These are phyloP conservation scores for Neurospora sp. DNA, from an alignment of 495 filamentous ascomycete genomes.

Conservation along the genomic window DNA sequence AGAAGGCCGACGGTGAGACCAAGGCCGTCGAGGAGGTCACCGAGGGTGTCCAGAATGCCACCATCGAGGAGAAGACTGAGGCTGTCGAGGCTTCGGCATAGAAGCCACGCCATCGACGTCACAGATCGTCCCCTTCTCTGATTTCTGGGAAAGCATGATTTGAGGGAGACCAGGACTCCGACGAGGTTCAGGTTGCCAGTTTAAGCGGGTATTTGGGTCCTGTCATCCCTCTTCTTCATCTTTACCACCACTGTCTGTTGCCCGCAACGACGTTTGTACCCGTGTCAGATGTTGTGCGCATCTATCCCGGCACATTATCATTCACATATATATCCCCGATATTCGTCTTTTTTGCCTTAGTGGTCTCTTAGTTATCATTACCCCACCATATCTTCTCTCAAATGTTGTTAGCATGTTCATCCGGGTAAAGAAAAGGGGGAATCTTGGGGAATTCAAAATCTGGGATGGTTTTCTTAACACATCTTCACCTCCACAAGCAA, in stretches of 20 bases:
- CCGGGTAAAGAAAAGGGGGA: neutral
- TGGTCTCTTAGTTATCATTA: neutral
- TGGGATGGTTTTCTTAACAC: neutral
- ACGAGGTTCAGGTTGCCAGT: neutral
- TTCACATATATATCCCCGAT: neutral
- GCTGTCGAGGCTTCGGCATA: constrained; percentile 21
- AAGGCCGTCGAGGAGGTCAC: constrained; percentile 33
- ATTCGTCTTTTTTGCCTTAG: neutral
- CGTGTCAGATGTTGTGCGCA: neutral
- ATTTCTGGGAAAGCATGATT: neutral
- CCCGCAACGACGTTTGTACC: neutral
- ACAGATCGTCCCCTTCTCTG: neutral
- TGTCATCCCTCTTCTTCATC: neutral
- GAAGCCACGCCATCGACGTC: neutral
- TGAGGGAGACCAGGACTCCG: neutral
- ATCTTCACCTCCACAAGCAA: neutral
- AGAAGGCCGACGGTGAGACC: constrained; percentile 31
- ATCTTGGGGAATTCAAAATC: neutral
- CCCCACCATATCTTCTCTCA: neutral
- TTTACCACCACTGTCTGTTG: neutral
- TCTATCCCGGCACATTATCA: neutral
- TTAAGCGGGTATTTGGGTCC: neutral
- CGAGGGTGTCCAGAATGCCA: constrained; percentile 59
- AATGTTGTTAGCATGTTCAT: neutral
- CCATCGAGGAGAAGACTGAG: constrained; percentile 59